Conservation (phyloP, 1,139 yeast species). For the Pichia sp. region DNA sequence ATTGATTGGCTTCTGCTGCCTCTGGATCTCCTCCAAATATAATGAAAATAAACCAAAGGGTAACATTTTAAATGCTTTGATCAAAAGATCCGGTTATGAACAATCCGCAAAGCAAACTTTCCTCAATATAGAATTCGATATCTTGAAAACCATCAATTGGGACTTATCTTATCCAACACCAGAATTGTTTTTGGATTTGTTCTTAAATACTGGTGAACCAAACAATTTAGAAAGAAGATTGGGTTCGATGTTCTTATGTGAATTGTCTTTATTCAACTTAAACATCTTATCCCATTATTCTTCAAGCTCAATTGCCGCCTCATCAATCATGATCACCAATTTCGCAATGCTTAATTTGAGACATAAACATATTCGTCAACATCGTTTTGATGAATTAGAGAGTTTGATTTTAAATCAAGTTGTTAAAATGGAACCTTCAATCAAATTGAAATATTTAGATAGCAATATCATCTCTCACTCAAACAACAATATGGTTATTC, state of each 20-base stretch:
- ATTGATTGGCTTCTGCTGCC: constrained; percentile 64
- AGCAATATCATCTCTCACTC: constrained; percentile 13
- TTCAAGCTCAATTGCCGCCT: constrained; percentile 56
- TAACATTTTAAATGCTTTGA: constrained; percentile 54
- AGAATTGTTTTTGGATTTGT: constrained; percentile 60
- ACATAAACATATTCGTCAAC: constrained; percentile 21
- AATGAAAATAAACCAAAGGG: constrained; percentile 67
- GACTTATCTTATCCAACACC: constrained; percentile 55
- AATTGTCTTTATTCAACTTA: constrained; percentile 61
- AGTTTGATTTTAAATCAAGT: constrained; percentile 25
- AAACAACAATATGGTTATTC: constrained; percentile 22
- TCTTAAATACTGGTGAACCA: constrained; percentile 37
- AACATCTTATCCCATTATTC: constrained; percentile 55
- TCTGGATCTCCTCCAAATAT: constrained; percentile 75
- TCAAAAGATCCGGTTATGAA: constrained; percentile 59
- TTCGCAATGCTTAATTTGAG: constrained; percentile 25
- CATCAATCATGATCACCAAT: constrained; percentile 37
- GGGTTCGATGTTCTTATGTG: constrained; percentile 62
- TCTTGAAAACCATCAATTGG: constrained; percentile 60
- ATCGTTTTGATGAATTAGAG: constrained; percentile 30
- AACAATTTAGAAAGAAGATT: constrained; percentile 48
- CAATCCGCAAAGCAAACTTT: constrained; percentile 59
- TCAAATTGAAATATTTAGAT: constrained; percentile 27
- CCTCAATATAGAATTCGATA: constrained; percentile 66
- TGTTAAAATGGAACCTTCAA: constrained; percentile 26